Percentiles rank a stretch among this genome's conserved stretches.
These are phyloP conservation scores for Microsporum ferrugineum DNA, from an alignment of 2,329 filamentous ascomycete genomes.

Conservation along the genomic window DNA sequence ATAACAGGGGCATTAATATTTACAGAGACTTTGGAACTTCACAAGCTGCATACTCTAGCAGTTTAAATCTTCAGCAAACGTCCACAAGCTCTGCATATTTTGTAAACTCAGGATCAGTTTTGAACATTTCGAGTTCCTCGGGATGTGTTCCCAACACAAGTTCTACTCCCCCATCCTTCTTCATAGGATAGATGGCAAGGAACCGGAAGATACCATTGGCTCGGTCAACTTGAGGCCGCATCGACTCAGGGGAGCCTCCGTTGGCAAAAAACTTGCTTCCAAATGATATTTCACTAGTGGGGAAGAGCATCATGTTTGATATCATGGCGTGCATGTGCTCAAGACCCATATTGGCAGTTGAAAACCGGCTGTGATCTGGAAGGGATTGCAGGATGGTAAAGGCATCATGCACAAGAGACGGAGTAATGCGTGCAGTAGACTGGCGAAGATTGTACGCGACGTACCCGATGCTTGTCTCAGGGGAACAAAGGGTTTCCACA, in stretches of 20 bases:
- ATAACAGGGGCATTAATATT: background rate
- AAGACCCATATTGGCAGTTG: slow-evolving; percentile 5
- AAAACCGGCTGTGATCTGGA: slow-evolving; percentile 3
- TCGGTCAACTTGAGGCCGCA: slow-evolving; percentile 3
- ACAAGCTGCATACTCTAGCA: background rate
- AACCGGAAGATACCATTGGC: slow-evolving; percentile 4
- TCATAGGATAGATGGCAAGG: slow-evolving; percentile 5
- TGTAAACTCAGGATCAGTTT: background rate
- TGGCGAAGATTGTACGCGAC: slow-evolving; percentile 3
- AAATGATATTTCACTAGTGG: background rate
- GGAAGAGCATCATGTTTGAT: slow-evolving; percentile 5
- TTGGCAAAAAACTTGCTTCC: background rate
- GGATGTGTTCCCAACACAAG: slow-evolving; percentile 2
- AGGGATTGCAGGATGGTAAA: slow-evolving; percentile 5
- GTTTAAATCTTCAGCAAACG: background rate
- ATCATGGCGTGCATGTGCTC: slow-evolving; percentile 7
- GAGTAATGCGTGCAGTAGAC: slow-evolving; percentile 5
- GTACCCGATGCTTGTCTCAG: slow-evolving; percentile 3
- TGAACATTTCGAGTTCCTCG: slow-evolving; percentile 6
- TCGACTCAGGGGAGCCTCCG: slow-evolving; percentile 2
- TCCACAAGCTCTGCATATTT: slow-evolving; percentile 3
- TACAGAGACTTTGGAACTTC: background rate
- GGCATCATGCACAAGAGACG: slow-evolving; percentile 4
- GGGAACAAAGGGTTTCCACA: background rate
- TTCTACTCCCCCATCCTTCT: slow-evolving; percentile 4